Percentiles rank a stretch among this genome's conserved stretches.
Evolutionary conservation across 1,139 yeast genomes (phyloP).

Genomic region (Kodamaea fungicola): DNA sequence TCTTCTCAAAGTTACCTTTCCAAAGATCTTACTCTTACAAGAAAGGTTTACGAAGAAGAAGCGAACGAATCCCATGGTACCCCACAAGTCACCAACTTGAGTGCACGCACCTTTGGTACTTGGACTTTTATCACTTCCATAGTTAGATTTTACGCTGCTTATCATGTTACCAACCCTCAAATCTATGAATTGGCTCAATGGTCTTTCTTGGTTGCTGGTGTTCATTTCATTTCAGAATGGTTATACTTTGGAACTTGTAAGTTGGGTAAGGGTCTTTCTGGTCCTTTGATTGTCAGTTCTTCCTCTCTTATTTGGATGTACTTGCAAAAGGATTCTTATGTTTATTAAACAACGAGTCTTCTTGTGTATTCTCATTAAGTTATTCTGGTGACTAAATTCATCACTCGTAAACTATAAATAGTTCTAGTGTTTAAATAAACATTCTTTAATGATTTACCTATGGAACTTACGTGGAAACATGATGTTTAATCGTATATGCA

Average conservation of each 20-base stretch:
- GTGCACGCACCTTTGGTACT: constrained; percentile 96
- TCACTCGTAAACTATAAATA: too few relatives aligned
- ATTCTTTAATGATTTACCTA: too few relatives aligned
- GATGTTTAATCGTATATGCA: too few relatives aligned
- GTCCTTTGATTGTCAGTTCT: constrained; percentile 72
- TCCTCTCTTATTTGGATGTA: constrained; percentile 61
- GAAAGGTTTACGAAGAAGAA: constrained; percentile 65
- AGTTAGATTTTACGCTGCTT: constrained; percentile 83
- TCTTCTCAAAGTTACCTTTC: constrained; percentile 83
- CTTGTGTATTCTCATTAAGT: too few relatives aligned
- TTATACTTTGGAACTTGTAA: constrained; percentile 71
- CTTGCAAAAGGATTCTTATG: constrained; percentile 52
- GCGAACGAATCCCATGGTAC: constrained; percentile 44
- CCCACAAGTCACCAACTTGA: constrained; percentile 58
- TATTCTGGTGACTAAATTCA: too few relatives aligned
- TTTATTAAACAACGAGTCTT: too few relatives aligned
- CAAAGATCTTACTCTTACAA: constrained; percentile 64
- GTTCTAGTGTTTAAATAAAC: too few relatives aligned
- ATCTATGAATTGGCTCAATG: constrained; percentile 77
- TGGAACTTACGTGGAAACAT: too few relatives aligned
- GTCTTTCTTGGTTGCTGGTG: constrained; percentile 79
- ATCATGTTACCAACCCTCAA: constrained; percentile 57
- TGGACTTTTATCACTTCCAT: constrained; percentile 91
- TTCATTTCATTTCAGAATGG: constrained; percentile 86
- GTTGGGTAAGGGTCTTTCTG: constrained; percentile 82